These are phyloP conservation scores for Aspergillus terreus DNA, from an alignment of 2,329 filamentous ascomycete genomes.

Conservation along the genomic window DNA sequence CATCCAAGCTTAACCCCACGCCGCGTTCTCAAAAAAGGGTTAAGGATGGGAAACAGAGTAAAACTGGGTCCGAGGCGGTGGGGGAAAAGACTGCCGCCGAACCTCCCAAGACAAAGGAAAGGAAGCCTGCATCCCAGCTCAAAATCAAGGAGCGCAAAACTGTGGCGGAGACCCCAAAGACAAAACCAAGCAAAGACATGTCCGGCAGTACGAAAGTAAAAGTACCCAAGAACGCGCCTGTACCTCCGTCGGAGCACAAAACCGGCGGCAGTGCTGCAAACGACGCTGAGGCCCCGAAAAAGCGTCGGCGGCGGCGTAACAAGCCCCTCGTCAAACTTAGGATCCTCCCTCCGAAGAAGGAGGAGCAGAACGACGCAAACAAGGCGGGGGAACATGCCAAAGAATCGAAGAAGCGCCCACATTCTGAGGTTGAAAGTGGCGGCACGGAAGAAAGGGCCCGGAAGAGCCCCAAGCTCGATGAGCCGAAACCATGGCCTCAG, in stretches of 20 bases:
- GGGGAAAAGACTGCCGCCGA: too few relatives aligned
- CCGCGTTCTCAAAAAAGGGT: neutral
- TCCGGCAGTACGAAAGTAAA: too few relatives aligned
- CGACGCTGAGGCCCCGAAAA: neutral
- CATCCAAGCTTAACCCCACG: slow-evolving; percentile 2
- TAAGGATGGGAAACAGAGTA: neutral
- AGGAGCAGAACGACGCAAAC: neutral
- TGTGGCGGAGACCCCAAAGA: too few relatives aligned
- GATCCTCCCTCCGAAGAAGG: neutral
- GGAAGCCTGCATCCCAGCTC: too few relatives aligned
- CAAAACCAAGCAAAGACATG: too few relatives aligned
- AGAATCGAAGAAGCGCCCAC: slow-evolving; percentile 14
- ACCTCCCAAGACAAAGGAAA: too few relatives aligned
- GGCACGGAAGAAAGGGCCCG: neutral
- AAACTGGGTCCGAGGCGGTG: too few relatives aligned
- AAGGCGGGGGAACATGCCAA: neutral
- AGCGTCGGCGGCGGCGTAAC: neutral
- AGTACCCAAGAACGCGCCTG: too few relatives aligned
- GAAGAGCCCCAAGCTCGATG: slow-evolving; percentile 2
- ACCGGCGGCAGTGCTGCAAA: neutral
- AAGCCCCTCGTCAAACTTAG: neutral
- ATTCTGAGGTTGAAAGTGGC: slow-evolving; percentile 11
- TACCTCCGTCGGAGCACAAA: neutral
- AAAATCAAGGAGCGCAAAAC: too few relatives aligned
- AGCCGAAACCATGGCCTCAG: neutral